These are phyloP conservation scores for Lachancea kluyveri DNA, from an alignment of 805 yeast species.

Conservation along the genomic window DNA sequence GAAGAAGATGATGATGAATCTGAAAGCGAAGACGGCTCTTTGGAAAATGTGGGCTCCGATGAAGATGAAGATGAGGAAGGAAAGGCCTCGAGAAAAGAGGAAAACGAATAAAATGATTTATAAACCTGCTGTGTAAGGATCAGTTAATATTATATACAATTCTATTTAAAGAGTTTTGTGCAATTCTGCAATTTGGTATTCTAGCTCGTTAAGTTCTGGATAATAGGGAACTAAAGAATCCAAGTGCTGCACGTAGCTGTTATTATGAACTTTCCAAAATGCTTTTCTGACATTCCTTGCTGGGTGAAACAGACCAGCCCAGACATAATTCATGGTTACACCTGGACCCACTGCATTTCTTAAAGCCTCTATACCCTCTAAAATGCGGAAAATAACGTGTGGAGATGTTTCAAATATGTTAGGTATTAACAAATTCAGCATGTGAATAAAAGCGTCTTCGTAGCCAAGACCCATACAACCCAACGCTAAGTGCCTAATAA, in stretches of 20 bases:
- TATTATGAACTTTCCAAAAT: slow-evolving; percentile 81
- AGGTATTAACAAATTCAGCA: slow-evolving; percentile 76
- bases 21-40: background rate
- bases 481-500: slow-evolving; percentile 73
- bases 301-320: slow-evolving; percentile 92
- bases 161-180: slow-evolving; percentile 1
- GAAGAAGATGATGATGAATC: slow-evolving; percentile 2
- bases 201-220: slow-evolving; percentile 38
- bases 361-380: slow-evolving; percentile 74
- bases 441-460: slow-evolving; percentile 80
- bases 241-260: slow-evolving; percentile 62
- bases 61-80: background rate
- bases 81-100: too few relatives aligned
- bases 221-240: slow-evolving; percentile 80
- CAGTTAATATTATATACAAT: too few relatives aligned
- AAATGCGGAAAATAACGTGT: slow-evolving; percentile 77
- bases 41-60: slow-evolving; percentile 2
- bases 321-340: slow-evolving; percentile 60
- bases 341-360: slow-evolving; percentile 75
- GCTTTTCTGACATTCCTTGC: slow-evolving; percentile 79
- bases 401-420: slow-evolving; percentile 93
- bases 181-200: slow-evolving; percentile 3
- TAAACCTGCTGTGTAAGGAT: too few relatives aligned
- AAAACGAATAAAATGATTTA: too few relatives aligned
- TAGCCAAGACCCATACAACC: slow-evolving; percentile 69